phyloP scores from a whole-genome alignment of 2,329 filamentous ascomycete genomes.

The Verticillium tricorpus region DNA sequence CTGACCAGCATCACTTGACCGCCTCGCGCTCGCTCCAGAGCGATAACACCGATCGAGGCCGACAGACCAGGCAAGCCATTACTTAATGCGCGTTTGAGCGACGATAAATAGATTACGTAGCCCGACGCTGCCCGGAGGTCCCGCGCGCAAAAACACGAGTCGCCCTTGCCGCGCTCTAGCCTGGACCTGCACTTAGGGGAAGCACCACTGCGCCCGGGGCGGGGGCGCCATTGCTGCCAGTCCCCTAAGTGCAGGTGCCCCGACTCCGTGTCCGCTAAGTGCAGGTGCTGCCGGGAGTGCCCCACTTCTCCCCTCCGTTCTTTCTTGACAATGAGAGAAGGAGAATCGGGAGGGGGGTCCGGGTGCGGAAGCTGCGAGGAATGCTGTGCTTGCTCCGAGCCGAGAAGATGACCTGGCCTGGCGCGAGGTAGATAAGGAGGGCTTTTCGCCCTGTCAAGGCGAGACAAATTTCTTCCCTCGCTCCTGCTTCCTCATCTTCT shows the following conservation, averaged over 20 bases:
- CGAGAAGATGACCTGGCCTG: neutral
- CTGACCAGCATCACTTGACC: neutral
- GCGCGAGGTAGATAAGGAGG: neutral
- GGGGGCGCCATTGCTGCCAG: conserved; percentile 5
- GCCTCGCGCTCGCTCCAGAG: neutral
- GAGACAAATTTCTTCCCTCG: neutral
- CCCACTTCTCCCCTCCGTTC: neutral
- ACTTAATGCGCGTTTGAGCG: neutral
- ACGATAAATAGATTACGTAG: neutral
- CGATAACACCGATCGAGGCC: neutral
- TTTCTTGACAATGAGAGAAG: neutral
- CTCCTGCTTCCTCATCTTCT: neutral
- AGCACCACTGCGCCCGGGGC: conserved; percentile 4
- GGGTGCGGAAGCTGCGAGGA: neutral
- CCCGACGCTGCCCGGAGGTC: neutral
- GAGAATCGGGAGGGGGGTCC: neutral
- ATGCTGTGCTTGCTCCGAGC: neutral
- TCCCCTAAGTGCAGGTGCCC: conserved; percentile 15
- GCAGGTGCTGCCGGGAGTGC: conserved; percentile 3
- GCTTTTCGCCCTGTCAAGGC: neutral
- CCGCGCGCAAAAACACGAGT: neutral
- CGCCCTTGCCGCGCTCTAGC: neutral
- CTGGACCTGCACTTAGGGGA: conserved; percentile 12
- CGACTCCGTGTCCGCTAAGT: conserved; percentile 6
- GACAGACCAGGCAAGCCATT: neutral